These are phyloP conservation scores for Ceratobasidium sp. DNA, from an alignment of 1,284 basidiomycete genomes.

Conservation along the genomic window DNA sequence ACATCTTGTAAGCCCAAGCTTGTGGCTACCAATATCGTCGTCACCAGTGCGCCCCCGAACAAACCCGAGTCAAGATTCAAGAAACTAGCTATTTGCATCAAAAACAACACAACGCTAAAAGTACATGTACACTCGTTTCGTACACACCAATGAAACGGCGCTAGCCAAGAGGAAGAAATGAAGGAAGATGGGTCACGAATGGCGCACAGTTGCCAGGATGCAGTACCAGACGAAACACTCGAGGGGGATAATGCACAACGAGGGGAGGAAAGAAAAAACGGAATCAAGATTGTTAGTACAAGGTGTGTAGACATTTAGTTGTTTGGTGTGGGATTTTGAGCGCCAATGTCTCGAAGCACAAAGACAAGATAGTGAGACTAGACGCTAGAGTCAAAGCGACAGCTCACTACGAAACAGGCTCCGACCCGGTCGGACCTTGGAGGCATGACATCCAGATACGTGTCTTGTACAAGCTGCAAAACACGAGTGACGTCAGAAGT, in stretches of 20 bases:
- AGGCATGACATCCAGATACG: conserved; percentile 79
- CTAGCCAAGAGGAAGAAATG: not conserved
- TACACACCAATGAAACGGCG: conserved; percentile 1
- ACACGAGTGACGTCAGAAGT: not conserved
- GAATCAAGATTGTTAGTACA: conserved; percentile 6
- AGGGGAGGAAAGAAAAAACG: not conserved
- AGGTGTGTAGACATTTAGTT: not conserved
- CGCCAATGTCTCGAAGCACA: not conserved
- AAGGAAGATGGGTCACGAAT: not conserved
- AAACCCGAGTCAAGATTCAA: conserved; percentile 6
- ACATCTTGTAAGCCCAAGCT: too few relatives aligned
- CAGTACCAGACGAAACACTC: not conserved
- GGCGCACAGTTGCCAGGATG: not conserved
- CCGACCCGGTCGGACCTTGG: conserved; percentile 48
- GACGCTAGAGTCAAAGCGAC: not conserved
- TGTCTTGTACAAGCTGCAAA: conserved; percentile 74
- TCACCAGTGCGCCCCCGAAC: too few relatives aligned
- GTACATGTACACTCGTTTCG: conserved; percentile 13
- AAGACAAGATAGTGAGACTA: not conserved
- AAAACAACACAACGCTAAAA: conserved; percentile 13
- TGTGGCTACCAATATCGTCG: too few relatives aligned
- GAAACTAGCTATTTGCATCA: not conserved
- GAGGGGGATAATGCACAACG: conserved; percentile 4
- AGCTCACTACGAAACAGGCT: conserved; percentile 23
- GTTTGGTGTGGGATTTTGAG: not conserved